phyloP scores from a whole-genome alignment of 371 early-diverging fungal genomes.

The Rhizopus sp. region DNA sequence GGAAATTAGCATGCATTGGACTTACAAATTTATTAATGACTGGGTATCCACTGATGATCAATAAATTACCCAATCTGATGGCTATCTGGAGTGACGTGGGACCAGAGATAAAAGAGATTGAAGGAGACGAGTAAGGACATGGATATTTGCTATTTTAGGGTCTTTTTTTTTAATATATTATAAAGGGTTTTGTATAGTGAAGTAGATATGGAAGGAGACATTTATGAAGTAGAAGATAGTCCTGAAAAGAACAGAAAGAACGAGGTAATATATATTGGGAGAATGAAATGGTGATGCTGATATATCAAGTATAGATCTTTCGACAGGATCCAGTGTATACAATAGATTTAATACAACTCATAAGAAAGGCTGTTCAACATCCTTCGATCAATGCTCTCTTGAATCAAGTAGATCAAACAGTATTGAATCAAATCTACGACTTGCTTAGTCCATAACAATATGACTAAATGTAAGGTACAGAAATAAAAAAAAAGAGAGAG shows the following conservation, averaged over 20 bases:
- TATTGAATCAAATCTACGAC: constrained; percentile 43
- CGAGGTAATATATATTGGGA: constrained; percentile 27
- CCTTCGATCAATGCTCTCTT: constrained; percentile 34
- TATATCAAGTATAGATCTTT: constrained; percentile 34
- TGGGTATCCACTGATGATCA: constrained; percentile 46
- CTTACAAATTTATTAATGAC: constrained; percentile 64
- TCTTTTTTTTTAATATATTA: not conserved
- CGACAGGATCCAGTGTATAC: constrained; percentile 62
- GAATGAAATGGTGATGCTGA: not conserved
- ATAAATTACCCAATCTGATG: constrained; percentile 54
- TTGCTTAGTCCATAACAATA: constrained; percentile 12
- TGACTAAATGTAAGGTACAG: constrained; percentile 2
- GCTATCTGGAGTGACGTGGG: constrained; percentile 68
- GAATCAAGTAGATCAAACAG: constrained; percentile 52
- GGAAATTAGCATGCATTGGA: constrained; percentile 75
- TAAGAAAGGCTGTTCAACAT: constrained; percentile 48
- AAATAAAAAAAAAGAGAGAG: not conserved
- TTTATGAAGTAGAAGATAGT: constrained; percentile 56
- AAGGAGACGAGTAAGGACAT: constrained; percentile 56
- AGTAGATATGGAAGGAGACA: constrained; percentile 59
- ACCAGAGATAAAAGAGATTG: constrained; percentile 62
- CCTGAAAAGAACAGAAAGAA: constrained; percentile 50
- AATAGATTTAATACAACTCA: constrained; percentile 51
- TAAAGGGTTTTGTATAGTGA: constrained; percentile 64
- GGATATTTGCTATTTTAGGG: not conserved